Conservation (phyloP, 2,329 filamentous ascomycete genomes). For the Hymenoscyphus albidus region DNA sequence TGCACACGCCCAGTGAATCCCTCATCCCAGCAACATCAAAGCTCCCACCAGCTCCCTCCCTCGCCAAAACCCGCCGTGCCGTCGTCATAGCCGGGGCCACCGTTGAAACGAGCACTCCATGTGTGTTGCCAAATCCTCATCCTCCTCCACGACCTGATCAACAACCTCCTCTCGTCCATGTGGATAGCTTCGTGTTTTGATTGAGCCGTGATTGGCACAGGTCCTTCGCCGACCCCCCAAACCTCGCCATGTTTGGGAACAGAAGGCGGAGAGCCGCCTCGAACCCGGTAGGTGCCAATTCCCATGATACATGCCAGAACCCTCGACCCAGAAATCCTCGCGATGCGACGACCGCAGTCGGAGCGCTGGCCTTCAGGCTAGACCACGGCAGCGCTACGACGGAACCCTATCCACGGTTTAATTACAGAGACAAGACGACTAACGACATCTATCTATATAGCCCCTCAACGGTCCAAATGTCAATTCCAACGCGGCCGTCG, state of each 20-base stretch:
- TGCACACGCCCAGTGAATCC: neutral
- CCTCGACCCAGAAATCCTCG: neutral
- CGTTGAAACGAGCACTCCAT: neutral
- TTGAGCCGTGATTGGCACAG: conserved; percentile 34
- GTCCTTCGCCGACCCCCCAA: conserved; percentile 22
- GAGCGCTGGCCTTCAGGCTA: neutral
- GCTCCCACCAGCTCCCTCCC: neutral
- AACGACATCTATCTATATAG: conserved; percentile 38
- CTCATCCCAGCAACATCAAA: conserved; percentile 5
- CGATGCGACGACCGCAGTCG: conserved; percentile 14
- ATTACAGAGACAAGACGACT: neutral
- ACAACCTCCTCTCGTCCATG: conserved; percentile 25
- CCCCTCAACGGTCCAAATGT: conserved; percentile 59
- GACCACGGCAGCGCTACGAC: neutral
- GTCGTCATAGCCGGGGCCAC: neutral
- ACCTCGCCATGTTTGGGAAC: conserved; percentile 35
- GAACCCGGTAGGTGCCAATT: conserved; percentile 39
- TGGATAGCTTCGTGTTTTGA: conserved; percentile 27
- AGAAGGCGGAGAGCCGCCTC: conserved; percentile 38
- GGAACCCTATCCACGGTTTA: neutral
- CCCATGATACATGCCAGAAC: neutral
- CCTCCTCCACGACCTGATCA: conserved; percentile 4
- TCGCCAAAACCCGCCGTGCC: neutral
- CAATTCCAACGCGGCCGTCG: conserved; percentile 70
- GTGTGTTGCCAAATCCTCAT: neutral